Base-by-base conservation (phyloP, 352 stramenopile species). In the Phytophthora brassicae region DNA sequence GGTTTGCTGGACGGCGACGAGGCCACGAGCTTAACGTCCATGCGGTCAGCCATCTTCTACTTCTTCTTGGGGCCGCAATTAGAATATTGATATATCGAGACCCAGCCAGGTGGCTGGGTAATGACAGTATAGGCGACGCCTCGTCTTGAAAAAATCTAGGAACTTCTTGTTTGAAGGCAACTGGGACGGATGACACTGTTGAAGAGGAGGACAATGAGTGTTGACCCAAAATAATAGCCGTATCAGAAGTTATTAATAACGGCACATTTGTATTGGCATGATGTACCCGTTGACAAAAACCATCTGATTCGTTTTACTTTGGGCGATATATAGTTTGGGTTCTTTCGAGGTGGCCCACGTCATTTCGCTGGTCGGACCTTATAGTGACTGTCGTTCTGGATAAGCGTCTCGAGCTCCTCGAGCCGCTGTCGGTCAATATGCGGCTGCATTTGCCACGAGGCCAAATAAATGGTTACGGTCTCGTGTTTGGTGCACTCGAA, bases 391-490 rank as follows among this genome's bases (percentile, higher is more conserved):
- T 90, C 83, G 47, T 89, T 84, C 54, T 86, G 70, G 43, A 92
- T 68, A 26, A 90, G 50, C 31, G 72, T 67, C 47, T 86, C 66
- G 8, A 92, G 62, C 64, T 92, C 83, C 14, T 89, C 78, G 7
- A 92, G 68, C 19, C 81, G 84, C 33, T 58, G 48, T 7, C 73
- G 72, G 56, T 91, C 72, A 29, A 95, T 71, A 28, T 89, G 81
- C 14, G 86, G 82, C 72, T 95, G 86, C 86, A 95, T 95, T 66
- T 95, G 84, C 86, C 86, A 93, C 7, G 82, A 84, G 4, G 86
- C 82, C 39, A 95, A 69, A 58, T 95, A 95, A 1, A 95, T 16
- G 8, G 75, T 89, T 55, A 90, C 70, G 0, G 68, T 86, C 19
- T 90, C 75, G 70, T 94, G 81, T 19, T 80, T 81, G 6, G 56